These are phyloP conservation scores for Aspergillus sp. DNA, from an alignment of 2,329 filamentous ascomycete genomes.

Conservation along the genomic window DNA sequence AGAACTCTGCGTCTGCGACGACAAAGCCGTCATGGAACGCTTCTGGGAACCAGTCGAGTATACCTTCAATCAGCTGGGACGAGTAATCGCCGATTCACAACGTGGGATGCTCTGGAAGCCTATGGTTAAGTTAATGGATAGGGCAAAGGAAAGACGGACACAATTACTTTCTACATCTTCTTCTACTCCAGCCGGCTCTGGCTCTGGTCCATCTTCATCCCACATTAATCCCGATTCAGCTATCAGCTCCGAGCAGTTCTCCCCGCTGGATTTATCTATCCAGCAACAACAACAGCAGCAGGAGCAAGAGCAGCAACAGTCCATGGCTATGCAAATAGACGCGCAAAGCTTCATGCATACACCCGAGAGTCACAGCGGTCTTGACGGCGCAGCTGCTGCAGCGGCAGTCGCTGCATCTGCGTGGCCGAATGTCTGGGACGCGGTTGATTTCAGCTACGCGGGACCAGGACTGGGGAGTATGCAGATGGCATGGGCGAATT, in stretches of 20 bases:
- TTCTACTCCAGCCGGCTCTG: not conserved
- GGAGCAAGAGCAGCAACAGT: not conserved
- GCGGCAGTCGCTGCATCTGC: not conserved
- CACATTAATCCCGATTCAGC: too few species aligned
- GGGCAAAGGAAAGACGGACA: conserved; percentile 21
- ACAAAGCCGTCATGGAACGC: conserved; percentile 18
- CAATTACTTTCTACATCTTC: conserved; percentile 1
- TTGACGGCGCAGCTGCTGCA: too few species aligned
- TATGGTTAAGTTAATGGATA: conserved; percentile 33
- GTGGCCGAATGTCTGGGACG: conserved; percentile 30
- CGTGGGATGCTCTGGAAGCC: conserved; percentile 35
- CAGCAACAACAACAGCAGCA: not conserved
- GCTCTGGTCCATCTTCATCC: not conserved
- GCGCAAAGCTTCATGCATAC: not conserved
- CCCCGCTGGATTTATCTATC: not conserved
- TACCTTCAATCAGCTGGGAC: conserved; percentile 26
- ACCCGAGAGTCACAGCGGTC: not conserved
- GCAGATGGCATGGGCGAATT: conserved; percentile 29
- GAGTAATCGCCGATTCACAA: conserved; percentile 27
- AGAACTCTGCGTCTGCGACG: conserved; percentile 34
- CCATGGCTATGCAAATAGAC: not conserved
- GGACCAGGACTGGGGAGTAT: conserved; percentile 6
- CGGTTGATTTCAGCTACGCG: conserved; percentile 22
- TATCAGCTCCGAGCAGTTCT: too few species aligned
- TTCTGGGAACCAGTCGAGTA: conserved; percentile 30